Conservation (phyloP, 768 basidiomycete species). For the Hygrocybe coccinea region DNA sequence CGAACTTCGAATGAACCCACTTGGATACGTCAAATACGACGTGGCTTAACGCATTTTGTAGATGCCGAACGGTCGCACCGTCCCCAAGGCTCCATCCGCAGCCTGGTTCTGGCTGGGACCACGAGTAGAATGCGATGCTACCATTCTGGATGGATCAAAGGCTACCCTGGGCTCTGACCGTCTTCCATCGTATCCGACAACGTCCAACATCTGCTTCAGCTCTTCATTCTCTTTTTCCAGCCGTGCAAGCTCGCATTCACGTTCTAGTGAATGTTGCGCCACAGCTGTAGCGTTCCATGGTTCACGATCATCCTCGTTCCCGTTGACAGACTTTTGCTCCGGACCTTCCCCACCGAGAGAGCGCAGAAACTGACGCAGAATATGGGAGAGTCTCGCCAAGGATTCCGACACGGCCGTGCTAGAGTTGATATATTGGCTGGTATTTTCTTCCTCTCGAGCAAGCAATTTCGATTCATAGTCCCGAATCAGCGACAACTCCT, state of each 20-base stretch:
- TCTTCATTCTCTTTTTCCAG: conserved; percentile 85
- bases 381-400: conserved; percentile 62
- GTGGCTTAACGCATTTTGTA: background rate
- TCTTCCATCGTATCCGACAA: conserved; percentile 20
- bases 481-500: conserved; percentile 81
- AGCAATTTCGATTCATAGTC: conserved; percentile 89
- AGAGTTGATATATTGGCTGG: conserved; percentile 52
- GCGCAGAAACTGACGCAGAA: conserved; percentile 67
- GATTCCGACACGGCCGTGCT: conserved; percentile 64
- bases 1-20: background rate
- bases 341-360: conserved; percentile 62
- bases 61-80: background rate
- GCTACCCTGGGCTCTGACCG: conserved; percentile 19
- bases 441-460: conserved; percentile 63
- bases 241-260: conserved; percentile 85
- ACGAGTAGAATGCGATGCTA: background rate
- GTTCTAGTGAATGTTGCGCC: conserved; percentile 72
- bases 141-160: conserved; percentile 13
- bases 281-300: conserved; percentile 29
- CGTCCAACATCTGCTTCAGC: conserved; percentile 65
- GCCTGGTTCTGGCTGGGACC: background rate
- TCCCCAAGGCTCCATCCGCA: background rate
- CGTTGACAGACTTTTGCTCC: conserved; percentile 21
- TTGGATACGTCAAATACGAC: background rate
- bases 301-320: conserved; percentile 37